Percentiles rank a stretch among this genome's conserved stretches.
phyloP scores from a whole-genome alignment of 140 eudicot genomes.

The Bidens hawaiensis region DNA sequence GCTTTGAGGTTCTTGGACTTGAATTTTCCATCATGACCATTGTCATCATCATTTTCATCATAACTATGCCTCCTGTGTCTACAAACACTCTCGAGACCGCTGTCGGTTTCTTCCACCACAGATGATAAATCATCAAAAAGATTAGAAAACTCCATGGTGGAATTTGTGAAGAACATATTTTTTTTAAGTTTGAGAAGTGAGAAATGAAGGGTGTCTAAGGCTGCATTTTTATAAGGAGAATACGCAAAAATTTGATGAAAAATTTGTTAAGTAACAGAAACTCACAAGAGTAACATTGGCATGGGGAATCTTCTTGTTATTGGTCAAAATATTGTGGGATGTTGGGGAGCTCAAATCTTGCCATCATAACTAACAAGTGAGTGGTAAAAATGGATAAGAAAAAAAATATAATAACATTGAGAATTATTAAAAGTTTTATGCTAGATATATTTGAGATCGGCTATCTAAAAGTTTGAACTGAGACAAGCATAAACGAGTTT shows the following conservation, averaged over 20 bases:
- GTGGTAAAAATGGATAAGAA: neutral
- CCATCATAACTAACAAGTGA: slow-evolving; percentile 13
- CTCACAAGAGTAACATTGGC: slow-evolving; percentile 49
- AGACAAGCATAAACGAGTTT: no score
- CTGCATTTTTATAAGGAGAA: slow-evolving; percentile 16
- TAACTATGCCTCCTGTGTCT: slow-evolving; percentile 14
- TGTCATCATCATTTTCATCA: slow-evolving; percentile 16
- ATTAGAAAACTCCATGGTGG: slow-evolving; percentile 27
- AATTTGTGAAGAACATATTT: neutral
- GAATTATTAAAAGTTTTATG: no score
- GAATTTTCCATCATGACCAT: slow-evolving; percentile 33
- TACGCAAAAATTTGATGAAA: slow-evolving; percentile 31
- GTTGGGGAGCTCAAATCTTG: slow-evolving; percentile 39
- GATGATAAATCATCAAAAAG: slow-evolving; percentile 20
- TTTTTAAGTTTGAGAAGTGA: neutral
- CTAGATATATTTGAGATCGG: no score
- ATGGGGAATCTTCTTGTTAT: slow-evolving; percentile 65
- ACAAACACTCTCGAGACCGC: slow-evolving; percentile 12
- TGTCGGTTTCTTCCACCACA: slow-evolving; percentile 24
- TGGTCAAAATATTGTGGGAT: slow-evolving; percentile 51
- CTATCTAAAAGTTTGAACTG: no score
- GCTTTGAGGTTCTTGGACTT: slow-evolving; percentile 81
- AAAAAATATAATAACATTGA: neutral
- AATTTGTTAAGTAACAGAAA: slow-evolving; percentile 36
- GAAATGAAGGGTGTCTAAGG: slow-evolving; percentile 4